A percentile compares a stretch with the other conserved stretches of the same genome.
Conservation (phyloP, 1,284 basidiomycete genomes). For the Cutaneotrichosporon sp. region DNA sequence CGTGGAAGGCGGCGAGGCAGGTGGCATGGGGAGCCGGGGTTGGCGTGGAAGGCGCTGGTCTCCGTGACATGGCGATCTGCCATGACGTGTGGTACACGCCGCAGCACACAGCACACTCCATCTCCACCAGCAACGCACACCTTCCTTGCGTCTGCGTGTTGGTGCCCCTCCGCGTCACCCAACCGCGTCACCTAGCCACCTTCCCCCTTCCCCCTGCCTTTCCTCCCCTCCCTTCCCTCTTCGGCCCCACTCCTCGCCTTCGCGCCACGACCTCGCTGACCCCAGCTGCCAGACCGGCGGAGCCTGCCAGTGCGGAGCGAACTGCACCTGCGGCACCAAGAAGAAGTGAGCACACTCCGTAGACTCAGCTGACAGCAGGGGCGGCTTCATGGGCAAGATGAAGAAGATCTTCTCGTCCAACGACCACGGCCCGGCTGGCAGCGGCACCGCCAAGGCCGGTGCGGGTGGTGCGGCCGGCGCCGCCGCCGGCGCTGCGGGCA, state of each 20-base stretch:
- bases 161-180: background rate
- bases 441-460: background rate
- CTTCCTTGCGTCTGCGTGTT: no score
- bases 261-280: background rate
- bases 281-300: conserved; percentile 21
- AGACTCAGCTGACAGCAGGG: background rate
- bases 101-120: no score
- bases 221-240: background rate
- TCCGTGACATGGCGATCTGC: no score
- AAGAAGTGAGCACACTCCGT: conserved; percentile 5
- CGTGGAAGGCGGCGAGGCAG: background rate
- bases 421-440: background rate
- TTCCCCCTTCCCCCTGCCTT: background rate
- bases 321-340: conserved; percentile 18
- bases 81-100: no score
- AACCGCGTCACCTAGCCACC: background rate
- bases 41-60: no score
- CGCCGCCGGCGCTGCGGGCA: background rate
- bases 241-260: no score
- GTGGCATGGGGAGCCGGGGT: no score
- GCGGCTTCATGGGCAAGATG: conserved; percentile 5
- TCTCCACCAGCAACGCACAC: no score
- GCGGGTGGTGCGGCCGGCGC: background rate
- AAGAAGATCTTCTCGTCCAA: conserved; percentile 7
- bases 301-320: conserved; percentile 21